These are phyloP conservation scores for Cercospora sp. DNA, from an alignment of 2,329 filamentous ascomycete genomes.

Conservation along the genomic window DNA sequence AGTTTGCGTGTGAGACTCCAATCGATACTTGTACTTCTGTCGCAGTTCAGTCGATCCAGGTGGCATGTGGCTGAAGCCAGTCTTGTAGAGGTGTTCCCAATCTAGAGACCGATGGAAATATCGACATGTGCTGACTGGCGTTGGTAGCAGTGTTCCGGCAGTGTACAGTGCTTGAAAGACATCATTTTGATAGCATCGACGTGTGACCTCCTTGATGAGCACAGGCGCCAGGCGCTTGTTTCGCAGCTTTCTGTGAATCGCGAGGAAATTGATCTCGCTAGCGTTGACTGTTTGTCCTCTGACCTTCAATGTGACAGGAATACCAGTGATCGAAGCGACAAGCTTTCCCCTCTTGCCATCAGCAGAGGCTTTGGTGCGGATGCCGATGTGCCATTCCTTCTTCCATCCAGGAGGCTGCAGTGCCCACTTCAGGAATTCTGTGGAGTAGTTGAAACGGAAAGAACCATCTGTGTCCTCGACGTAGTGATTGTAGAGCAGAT, in stretches of 20 bases:
- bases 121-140: constrained; percentile 85
- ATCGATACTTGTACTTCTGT: constrained; percentile 81
- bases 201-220: constrained; percentile 96
- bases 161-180: constrained; percentile 97
- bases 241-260: constrained; percentile 95
- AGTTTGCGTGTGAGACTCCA: constrained; percentile 68
- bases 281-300: constrained; percentile 72
- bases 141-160: constrained; percentile 85
- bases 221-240: constrained; percentile 89
- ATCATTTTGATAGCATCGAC: constrained; percentile 79
- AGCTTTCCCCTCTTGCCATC: constrained; percentile 74
- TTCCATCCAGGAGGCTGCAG: constrained; percentile 93
- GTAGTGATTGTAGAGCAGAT: constrained; percentile 88
- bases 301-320: constrained; percentile 80
- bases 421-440: constrained; percentile 87
- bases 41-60: constrained; percentile 77
- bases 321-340: constrained; percentile 92
- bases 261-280: constrained; percentile 97
- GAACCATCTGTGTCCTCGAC: constrained; percentile 96
- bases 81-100: constrained; percentile 94
- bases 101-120: constrained; percentile 94
- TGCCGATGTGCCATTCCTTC: constrained; percentile 91
- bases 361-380: constrained; percentile 60
- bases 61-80: constrained; percentile 89
- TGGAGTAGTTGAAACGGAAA: constrained; percentile 96